Percentiles rank a stretch among this genome's conserved stretches.
These are phyloP conservation scores for Leptodermis oblonga DNA, from an alignment of 257 asterid species.

Conservation along the genomic window DNA sequence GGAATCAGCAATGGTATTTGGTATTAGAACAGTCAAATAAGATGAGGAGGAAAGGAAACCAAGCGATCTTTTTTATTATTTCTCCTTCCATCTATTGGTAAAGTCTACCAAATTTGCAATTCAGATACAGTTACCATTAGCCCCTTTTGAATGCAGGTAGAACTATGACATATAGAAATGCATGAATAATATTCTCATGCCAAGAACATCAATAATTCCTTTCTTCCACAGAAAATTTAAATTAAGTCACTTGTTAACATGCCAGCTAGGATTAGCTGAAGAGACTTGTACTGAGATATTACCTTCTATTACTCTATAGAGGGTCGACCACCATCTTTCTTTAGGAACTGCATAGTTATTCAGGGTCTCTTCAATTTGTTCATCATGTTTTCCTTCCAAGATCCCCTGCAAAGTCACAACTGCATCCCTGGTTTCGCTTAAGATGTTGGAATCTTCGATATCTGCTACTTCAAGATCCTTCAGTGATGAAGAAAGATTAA, in stretches of 20 bases:
- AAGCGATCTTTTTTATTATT: background rate
- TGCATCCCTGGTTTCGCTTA: conserved; percentile 74
- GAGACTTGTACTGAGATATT: background rate
- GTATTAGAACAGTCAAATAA: background rate
- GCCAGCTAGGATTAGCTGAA: background rate
- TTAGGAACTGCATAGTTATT: conserved; percentile 56
- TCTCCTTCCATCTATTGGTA: background rate
- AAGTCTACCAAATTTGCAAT: background rate
- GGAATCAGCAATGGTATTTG: background rate
- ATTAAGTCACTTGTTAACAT: background rate
- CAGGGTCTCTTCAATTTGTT: conserved; percentile 65
- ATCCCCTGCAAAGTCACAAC: conserved; percentile 79
- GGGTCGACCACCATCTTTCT: conserved; percentile 90
- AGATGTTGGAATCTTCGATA: conserved; percentile 47
- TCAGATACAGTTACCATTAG: background rate
- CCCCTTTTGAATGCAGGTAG: no score
- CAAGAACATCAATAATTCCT: background rate
- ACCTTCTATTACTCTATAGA: conserved; percentile 26
- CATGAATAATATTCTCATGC: background rate
- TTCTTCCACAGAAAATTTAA: background rate
- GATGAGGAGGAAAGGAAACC: background rate
- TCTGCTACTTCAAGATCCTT: conserved; percentile 67
- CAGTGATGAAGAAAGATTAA: conserved; percentile 74
- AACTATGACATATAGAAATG: background rate
- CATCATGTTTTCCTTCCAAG: conserved; percentile 81